Conservation (phyloP, 352 stramenopile genomes). For the Globisporangium middletonii region DNA sequence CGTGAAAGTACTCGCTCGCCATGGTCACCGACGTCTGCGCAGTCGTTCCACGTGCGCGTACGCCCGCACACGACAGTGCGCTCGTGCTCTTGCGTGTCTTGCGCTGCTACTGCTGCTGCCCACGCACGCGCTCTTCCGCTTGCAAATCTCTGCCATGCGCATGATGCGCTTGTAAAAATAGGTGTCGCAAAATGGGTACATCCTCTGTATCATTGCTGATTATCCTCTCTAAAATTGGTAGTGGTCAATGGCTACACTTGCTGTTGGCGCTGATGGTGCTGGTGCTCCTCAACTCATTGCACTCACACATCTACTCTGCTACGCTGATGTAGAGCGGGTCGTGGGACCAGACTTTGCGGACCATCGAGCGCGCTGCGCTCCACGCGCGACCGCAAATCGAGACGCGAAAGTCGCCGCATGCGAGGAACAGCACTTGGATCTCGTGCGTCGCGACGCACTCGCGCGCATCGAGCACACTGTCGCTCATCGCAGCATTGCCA, state of each 20-base stretch:
- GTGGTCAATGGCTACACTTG: no score
- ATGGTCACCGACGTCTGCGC: conserved; percentile 6
- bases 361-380: background rate
- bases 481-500: background rate
- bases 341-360: conserved; percentile 37
- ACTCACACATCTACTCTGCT: conserved; percentile 1
- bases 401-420: conserved; percentile 47
- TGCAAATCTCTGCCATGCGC: no score
- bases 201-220: no score
- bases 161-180: no score
- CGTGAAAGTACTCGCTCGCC: conserved; percentile 57
- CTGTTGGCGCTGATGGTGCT: no score
- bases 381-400: conserved; percentile 18
- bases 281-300: no score
- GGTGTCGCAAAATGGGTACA: no score
- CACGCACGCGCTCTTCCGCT: no score
- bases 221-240: no score
- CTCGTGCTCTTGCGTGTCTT: background rate
- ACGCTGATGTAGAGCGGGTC: conserved; percentile 37
- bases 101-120: no score
- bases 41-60: no score
- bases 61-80: no score
- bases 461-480: background rate
- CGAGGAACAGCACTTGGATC: conserved; percentile 60
- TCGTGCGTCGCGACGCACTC: conserved; percentile 7